Conservation (phyloP, 495 filamentous ascomycete genomes). For the Trichoderma erinaceum region DNA sequence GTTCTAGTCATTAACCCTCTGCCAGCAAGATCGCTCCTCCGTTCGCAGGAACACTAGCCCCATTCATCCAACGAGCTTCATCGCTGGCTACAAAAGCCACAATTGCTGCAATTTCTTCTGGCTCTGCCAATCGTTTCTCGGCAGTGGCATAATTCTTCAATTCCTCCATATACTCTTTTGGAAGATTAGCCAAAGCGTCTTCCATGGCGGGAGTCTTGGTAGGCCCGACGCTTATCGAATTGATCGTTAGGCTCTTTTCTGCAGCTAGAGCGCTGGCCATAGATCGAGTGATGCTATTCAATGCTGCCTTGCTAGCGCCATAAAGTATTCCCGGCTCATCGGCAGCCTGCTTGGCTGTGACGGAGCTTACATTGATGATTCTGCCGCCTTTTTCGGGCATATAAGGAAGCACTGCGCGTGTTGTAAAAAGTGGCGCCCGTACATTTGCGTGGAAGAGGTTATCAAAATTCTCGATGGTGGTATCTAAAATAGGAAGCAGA, state of each 20-base stretch:
- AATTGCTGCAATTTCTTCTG: background rate
- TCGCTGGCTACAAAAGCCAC: background rate
- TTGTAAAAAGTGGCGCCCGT: background rate
- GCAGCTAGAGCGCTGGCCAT: background rate
- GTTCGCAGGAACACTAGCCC: background rate
- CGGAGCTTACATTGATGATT: background rate
- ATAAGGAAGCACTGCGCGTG: background rate
- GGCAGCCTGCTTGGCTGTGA: background rate
- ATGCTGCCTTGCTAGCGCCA: background rate
- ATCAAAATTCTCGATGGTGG: background rate
- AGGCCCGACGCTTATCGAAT: background rate
- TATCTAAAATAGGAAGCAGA: background rate
- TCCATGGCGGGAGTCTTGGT: background rate
- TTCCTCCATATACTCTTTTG: background rate
- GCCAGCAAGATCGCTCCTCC: background rate
- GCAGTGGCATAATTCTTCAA: background rate
- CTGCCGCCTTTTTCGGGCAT: background rate
- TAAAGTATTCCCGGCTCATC: background rate
- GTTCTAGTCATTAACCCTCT: background rate
- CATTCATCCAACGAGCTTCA: background rate
- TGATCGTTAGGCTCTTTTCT: background rate
- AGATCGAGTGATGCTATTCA: background rate
- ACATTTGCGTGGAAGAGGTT: background rate
- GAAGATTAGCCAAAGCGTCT: background rate
- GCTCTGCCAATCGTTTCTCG: background rate